phyloP scores from a whole-genome alignment of 1,139 yeast species.

The Blastobotrys apis region DNA sequence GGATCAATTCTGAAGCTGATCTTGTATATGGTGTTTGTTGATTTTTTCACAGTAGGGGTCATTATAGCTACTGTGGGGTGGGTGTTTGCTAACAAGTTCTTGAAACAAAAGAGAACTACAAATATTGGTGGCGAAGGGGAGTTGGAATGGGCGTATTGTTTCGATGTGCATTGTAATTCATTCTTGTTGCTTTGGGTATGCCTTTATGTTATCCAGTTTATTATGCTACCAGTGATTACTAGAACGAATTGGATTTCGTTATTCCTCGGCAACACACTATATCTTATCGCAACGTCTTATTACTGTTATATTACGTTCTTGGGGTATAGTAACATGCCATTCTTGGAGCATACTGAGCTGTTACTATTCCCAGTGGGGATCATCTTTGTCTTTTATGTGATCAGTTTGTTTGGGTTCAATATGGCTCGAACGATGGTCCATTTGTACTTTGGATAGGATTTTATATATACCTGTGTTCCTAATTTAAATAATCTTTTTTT shows the following conservation, averaged over 20 bases:
- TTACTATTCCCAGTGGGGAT: conserved; percentile 55
- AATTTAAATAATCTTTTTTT: no score
- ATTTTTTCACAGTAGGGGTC: conserved; percentile 68
- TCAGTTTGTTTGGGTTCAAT: conserved; percentile 54
- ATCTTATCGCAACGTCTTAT: conserved; percentile 66
- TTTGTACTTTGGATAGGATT: conserved; percentile 49
- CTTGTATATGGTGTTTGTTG: conserved; percentile 79
- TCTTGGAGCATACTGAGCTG: conserved; percentile 59
- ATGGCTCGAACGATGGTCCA: conserved; percentile 66
- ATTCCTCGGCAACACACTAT: conserved; percentile 72
- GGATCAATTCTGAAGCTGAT: conserved; percentile 59
- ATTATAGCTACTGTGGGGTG: conserved; percentile 69
- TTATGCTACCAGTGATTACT: conserved; percentile 66
- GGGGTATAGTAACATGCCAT: conserved; percentile 83
- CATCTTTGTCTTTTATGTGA: conserved; percentile 52
- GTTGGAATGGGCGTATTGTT: conserved; percentile 91
- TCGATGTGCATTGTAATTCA: conserved; percentile 88
- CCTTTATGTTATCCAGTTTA: conserved; percentile 70
- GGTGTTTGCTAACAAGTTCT: conserved; percentile 62
- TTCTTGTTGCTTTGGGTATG: conserved; percentile 76
- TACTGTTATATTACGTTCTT: conserved; percentile 78
- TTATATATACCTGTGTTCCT: no score
- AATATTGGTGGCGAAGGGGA: conserved; percentile 50
- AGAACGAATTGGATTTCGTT: conserved; percentile 61
- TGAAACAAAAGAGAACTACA: conserved; percentile 38